phyloP scores from a whole-genome alignment of 1,284 basidiomycete genomes.

The Pascua guehoae region DNA sequence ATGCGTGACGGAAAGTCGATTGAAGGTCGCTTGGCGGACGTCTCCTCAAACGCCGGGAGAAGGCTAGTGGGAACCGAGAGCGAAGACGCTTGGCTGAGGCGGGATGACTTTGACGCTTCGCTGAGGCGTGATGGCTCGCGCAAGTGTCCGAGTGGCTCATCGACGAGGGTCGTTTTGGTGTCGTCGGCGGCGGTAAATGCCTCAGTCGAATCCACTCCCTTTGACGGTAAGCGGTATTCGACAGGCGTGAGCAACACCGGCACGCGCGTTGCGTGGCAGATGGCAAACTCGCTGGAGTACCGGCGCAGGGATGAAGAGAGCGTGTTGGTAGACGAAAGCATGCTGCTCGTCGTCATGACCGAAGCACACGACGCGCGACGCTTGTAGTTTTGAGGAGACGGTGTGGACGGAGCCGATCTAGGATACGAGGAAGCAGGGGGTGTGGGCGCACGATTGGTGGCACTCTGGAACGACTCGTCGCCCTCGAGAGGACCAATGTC shows the following conservation, averaged over 20 bases:
- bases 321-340: background rate
- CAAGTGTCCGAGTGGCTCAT: no score
- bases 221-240: background rate
- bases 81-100: no score
- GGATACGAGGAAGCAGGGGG: background rate
- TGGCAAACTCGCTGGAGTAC: conserved; percentile 18
- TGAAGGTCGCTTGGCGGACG: no score
- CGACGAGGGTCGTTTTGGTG: background rate
- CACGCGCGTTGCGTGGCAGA: conserved; percentile 9
- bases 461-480: background rate
- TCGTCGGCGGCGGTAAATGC: background rate
- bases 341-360: background rate
- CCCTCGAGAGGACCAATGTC: conserved; percentile 14
- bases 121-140: no score
- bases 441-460: no score
- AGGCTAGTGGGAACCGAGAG: no score
- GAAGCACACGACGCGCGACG: background rate
- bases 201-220: background rate
- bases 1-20: no score
- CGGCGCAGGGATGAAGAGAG: conserved; percentile 4
- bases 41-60: no score
- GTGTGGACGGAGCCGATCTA: no score
- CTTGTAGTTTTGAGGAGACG: no score
- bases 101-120: no score
- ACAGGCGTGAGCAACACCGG: background rate